Conservation (phyloP, 1,139 yeast genomes). For the Yamadazyma trypodendri region DNA sequence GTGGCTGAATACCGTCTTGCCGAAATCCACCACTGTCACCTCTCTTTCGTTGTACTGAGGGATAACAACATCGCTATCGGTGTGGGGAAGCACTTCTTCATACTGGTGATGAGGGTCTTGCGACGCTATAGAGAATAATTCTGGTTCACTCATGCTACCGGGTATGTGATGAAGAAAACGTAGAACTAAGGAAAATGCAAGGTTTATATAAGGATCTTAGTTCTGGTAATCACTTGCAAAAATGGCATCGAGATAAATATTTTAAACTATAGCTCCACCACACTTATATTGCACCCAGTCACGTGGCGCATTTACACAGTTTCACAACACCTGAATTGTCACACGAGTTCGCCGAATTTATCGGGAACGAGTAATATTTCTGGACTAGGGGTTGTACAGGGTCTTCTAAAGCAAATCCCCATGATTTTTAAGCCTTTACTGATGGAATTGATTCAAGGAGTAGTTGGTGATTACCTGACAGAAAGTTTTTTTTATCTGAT, state of each 20-base stretch:
- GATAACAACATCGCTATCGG: constrained; percentile 17
- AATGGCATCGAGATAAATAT: too few relatives aligned
- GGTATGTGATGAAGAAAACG: background rate
- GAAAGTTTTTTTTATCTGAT: background rate
- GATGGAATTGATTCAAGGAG: too few relatives aligned
- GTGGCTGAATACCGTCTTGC: constrained; percentile 29
- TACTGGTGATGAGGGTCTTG: constrained; percentile 9
- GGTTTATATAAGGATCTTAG: background rate
- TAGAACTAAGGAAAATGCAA: background rate
- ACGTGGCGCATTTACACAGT: background rate
- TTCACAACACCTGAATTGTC: background rate
- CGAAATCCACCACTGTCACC: constrained; percentile 50
- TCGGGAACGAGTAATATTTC: background rate
- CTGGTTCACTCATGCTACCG: constrained; percentile 6
- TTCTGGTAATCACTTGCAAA: too few relatives aligned
- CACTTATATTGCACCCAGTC: background rate
- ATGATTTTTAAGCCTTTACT: too few relatives aligned
- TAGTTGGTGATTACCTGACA: too few relatives aligned
- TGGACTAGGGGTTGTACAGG: too few relatives aligned
- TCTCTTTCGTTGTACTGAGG: constrained; percentile 43
- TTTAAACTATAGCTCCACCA: too few relatives aligned
- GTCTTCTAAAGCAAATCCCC: too few relatives aligned
- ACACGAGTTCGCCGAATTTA: too few relatives aligned
- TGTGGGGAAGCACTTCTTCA: constrained; percentile 8
- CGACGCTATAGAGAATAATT: constrained; percentile 9